phyloP scores from a whole-genome alignment of 192 early-diverging fungal species.

The Backusella macrospora region DNA sequence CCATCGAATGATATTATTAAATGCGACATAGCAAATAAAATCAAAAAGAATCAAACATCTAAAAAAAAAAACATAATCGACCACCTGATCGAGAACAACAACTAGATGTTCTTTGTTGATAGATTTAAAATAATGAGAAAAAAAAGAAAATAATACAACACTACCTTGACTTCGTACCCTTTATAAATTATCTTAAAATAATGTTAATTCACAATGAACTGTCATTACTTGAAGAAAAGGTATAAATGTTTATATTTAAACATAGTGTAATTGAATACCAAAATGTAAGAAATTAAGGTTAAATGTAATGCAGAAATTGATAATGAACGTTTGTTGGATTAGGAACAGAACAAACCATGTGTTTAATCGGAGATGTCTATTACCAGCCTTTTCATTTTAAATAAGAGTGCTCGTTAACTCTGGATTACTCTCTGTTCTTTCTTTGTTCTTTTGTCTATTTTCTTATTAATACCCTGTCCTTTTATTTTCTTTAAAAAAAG shows the following conservation, averaged over 20 bases:
- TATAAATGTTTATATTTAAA: too few relatives aligned
- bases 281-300: not conserved
- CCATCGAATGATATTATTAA: not conserved
- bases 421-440: too few relatives aligned
- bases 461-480: too few relatives aligned
- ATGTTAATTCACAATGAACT: too few relatives aligned
- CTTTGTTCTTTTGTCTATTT: too few relatives aligned
- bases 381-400: not conserved
- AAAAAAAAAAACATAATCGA: not conserved
- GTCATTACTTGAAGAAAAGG: too few relatives aligned
- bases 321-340: not conserved
- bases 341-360: not conserved
- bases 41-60: not conserved
- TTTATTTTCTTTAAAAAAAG: too few relatives aligned
- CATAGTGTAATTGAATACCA: not conserved
- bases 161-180: not conserved
- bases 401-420: not conserved
- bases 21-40: constrained; percentile 5
- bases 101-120: not conserved
- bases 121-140: too few relatives aligned
- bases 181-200: too few relatives aligned
- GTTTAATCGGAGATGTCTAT: constrained; percentile 8
- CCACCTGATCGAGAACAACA: not conserved
- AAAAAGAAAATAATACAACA: not conserved
- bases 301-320: not conserved